Conservation (phyloP, 2,329 filamentous ascomycete species). For the Aspergillus pseudoterreus region DNA sequence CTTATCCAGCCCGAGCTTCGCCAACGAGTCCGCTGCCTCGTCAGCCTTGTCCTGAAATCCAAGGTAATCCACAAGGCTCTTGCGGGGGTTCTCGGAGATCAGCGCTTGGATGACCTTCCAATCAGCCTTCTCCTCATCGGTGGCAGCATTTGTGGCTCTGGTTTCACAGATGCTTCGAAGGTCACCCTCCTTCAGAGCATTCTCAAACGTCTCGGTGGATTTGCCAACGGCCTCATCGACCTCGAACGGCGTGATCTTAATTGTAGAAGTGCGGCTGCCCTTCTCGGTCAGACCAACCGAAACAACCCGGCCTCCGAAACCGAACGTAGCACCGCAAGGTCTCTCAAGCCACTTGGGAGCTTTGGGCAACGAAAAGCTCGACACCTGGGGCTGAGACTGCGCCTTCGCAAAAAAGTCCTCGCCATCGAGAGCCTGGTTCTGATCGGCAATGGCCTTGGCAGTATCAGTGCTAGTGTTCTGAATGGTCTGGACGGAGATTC, state of each 20-base stretch:
- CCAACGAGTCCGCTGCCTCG: slow-evolving; percentile 42
- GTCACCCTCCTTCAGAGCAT: slow-evolving; percentile 72
- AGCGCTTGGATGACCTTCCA: slow-evolving; percentile 93
- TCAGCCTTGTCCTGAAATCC: slow-evolving; percentile 70
- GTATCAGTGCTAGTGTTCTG: slow-evolving; percentile 81
- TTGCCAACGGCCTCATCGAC: slow-evolving; percentile 81
- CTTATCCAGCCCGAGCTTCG: slow-evolving; percentile 40
- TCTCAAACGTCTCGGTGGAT: slow-evolving; percentile 82
- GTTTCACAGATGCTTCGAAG: slow-evolving; percentile 74
- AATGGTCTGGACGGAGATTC: slow-evolving; percentile 87
- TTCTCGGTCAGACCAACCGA: slow-evolving; percentile 59
- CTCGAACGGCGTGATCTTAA: slow-evolving; percentile 83
- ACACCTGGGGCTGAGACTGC: slow-evolving; percentile 84
- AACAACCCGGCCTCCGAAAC: slow-evolving; percentile 92
- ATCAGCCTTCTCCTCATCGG: slow-evolving; percentile 89
- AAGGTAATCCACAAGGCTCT: slow-evolving; percentile 81
- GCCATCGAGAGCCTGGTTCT: slow-evolving; percentile 70
- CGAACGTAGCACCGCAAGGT: slow-evolving; percentile 83
- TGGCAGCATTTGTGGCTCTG: slow-evolving; percentile 69
- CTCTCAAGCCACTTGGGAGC: slow-evolving; percentile 88
- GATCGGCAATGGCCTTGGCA: slow-evolving; percentile 59
- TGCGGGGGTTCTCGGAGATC: slow-evolving; percentile 78
- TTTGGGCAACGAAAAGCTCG: slow-evolving; percentile 80
- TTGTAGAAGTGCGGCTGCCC: slow-evolving; percentile 67
- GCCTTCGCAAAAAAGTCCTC: slow-evolving; percentile 97